Evolutionary conservation across 176 grass and related monocot species (phyloP).

Genomic region (Avena sativa): DNA sequence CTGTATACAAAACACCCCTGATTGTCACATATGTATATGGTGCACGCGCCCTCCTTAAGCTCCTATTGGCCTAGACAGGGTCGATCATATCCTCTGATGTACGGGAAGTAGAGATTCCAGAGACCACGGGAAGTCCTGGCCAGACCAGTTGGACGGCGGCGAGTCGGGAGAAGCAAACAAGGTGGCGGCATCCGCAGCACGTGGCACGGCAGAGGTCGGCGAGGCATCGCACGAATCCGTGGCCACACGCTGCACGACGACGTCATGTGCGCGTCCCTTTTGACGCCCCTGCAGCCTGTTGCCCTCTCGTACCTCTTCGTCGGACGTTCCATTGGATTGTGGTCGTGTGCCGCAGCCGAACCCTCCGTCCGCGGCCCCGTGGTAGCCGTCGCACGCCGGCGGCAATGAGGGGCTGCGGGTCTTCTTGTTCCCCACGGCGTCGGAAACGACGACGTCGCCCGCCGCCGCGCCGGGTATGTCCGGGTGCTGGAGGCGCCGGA

Average conservation of each 20-base stretch:
- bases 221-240: conserved; percentile 32
- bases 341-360: background rate
- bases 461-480: background rate
- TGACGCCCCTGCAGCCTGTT: background rate
- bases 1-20: background rate
- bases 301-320: background rate
- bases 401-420: background rate
- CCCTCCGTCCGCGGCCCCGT: background rate
- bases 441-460: background rate
- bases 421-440: background rate
- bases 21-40: background rate
- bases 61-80: background rate
- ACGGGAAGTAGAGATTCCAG: conserved; percentile 36
- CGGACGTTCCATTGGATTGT: background rate
- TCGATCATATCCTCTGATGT: background rate
- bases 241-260: background rate
- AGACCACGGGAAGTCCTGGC: conserved; percentile 40
- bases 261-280: conserved; percentile 3
- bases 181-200: background rate
- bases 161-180: conserved; percentile 17
- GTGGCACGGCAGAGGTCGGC: background rate
- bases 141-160: conserved; percentile 30
- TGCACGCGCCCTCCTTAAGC: no score
- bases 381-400: background rate
- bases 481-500: conserved; percentile 11